Evolutionary conservation across 2,329 filamentous ascomycete genomes (phyloP).

Genomic region (Fusarium begoniae): DNA sequence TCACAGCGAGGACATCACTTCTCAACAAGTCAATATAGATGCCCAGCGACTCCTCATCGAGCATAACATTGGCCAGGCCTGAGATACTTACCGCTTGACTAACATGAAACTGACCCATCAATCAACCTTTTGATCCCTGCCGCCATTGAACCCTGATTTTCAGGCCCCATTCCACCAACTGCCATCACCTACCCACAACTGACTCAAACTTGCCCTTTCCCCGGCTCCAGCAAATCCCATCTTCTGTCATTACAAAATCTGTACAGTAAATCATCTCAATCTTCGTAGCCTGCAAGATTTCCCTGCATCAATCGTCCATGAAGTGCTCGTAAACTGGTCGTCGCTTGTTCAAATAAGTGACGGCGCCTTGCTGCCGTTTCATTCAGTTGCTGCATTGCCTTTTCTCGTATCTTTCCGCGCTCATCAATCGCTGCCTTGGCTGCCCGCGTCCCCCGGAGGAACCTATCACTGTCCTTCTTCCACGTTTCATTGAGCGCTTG

Average conservation of each 20-base stretch:
- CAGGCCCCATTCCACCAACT: not conserved
- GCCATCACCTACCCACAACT: not conserved
- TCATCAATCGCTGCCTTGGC: conserved; percentile 17
- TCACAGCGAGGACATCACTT: conserved; percentile 3
- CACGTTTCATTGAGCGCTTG: conserved; percentile 19
- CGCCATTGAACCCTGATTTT: conserved; percentile 32
- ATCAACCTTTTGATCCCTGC: conserved; percentile 24
- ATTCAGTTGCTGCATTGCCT: conserved; percentile 11
- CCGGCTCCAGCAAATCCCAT: conserved; percentile 4
- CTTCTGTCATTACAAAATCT: not conserved
- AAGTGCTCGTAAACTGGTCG: conserved; percentile 33
- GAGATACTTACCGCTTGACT: not conserved
- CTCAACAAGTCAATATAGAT: not conserved
- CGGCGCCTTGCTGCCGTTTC: conserved; percentile 21
- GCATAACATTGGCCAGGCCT: conserved; percentile 2
- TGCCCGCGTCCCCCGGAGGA: conserved; percentile 13
- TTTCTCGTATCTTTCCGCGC: not conserved
- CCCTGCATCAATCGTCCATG: conserved; percentile 29
- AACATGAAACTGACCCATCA: conserved; percentile 12
- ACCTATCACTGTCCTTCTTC: conserved; percentile 30
- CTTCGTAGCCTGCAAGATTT: not conserved
- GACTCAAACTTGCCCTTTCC: not conserved
- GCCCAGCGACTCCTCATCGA: not conserved
- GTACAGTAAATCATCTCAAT: not conserved
- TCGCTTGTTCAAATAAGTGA: conserved; percentile 29